Evolutionary conservation across 768 basidiomycete genomes (phyloP).

Genomic region (Boletus rex-veris): DNA sequence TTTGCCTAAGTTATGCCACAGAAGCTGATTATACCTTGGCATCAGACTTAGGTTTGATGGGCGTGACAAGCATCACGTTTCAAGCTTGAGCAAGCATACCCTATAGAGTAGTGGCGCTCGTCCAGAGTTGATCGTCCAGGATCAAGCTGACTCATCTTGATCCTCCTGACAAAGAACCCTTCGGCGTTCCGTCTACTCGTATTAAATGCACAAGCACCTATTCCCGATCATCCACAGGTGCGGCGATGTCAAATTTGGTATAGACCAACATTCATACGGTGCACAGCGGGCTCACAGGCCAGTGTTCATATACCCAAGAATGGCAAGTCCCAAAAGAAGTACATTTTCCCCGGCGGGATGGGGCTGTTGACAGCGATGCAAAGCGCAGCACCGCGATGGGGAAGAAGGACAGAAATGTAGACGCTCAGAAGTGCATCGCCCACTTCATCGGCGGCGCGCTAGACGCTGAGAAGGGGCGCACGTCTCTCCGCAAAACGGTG

Average conservation of each 20-base stretch:
- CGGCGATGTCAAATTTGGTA: neutral
- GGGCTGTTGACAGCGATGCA: neutral
- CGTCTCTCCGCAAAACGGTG: neutral
- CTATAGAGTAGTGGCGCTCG: too few species aligned
- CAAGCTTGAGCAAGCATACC: neutral
- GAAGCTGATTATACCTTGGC: too few species aligned
- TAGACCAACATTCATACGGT: neutral
- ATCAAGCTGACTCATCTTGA: neutral
- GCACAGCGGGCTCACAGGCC: neutral
- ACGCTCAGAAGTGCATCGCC: neutral
- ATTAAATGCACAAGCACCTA: too few species aligned
- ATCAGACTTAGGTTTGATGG: neutral
- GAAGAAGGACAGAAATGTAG: neutral
- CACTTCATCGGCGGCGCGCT: neutral
- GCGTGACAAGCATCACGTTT: too few species aligned
- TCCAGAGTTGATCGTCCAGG: neutral
- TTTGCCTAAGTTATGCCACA: too few species aligned
- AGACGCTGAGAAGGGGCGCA: neutral
- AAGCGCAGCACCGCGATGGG: neutral
- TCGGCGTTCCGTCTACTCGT: neutral
- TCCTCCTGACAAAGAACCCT: neutral
- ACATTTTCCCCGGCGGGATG: neutral
- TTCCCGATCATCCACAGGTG: neutral
- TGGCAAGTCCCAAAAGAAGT: neutral
- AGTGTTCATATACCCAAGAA: neutral